phyloP scores from a whole-genome alignment of 2,329 filamentous ascomycete species.

The Hymenoscyphus fraxineus region DNA sequence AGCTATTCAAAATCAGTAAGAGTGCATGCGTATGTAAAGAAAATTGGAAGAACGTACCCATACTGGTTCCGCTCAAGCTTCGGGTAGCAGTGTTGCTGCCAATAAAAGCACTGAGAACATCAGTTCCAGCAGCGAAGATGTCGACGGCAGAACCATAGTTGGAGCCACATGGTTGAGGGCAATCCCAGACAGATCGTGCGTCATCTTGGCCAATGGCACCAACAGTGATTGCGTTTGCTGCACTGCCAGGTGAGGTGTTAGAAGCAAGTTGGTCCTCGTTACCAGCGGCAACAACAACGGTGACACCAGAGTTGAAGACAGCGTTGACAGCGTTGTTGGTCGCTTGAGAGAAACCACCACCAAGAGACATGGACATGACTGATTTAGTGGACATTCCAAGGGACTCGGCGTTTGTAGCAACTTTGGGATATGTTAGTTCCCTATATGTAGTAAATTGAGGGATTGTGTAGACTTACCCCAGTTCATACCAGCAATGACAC shows the following conservation, averaged over 20 bases:
- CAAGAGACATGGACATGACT: conserved; percentile 55
- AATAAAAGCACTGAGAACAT: conserved; percentile 46
- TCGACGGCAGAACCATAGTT: conserved; percentile 50
- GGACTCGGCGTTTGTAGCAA: conserved; percentile 33
- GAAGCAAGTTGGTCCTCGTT: conserved; percentile 44
- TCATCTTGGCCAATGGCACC: conserved; percentile 44
- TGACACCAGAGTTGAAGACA: conserved; percentile 47
- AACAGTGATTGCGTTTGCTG: conserved; percentile 49
- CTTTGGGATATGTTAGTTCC: background rate
- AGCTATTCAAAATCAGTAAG: background rate
- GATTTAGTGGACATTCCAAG: conserved; percentile 35
- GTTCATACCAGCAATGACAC: conserved; percentile 38
- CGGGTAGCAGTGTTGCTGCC: conserved; percentile 43
- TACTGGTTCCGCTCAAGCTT: conserved; percentile 56
- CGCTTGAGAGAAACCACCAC: conserved; percentile 43
- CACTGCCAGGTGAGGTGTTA: conserved; percentile 46
- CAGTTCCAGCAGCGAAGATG: conserved; percentile 48
- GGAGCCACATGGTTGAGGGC: conserved; percentile 37
- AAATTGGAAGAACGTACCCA: conserved; percentile 39
- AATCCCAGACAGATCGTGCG: conserved; percentile 31
- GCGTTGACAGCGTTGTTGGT: conserved; percentile 40
- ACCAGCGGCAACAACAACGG: conserved; percentile 53
- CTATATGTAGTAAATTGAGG: background rate
- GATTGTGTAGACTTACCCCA: conserved; percentile 21
- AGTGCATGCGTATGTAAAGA: background rate